phyloP scores from a whole-genome alignment of 1,284 basidiomycete species.

The Irpex lacteus region DNA sequence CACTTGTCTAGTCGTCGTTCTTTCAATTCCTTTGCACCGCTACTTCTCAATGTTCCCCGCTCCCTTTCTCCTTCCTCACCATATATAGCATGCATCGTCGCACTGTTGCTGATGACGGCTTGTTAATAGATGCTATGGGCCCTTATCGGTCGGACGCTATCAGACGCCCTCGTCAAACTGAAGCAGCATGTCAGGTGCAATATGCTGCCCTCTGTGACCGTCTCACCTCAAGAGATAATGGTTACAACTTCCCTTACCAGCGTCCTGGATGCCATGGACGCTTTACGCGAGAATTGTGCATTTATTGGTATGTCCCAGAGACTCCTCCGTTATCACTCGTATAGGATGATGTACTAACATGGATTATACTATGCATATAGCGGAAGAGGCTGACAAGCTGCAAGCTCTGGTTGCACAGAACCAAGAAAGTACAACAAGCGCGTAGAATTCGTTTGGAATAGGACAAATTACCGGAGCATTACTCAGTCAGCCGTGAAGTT shows the following conservation, averaged over 20 bases:
- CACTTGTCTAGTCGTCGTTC: not conserved
- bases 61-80: not conserved
- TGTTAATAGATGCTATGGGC: constrained; percentile 10
- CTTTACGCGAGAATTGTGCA: constrained; percentile 10
- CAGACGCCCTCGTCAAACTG: constrained; percentile 10
- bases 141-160: constrained; percentile 7
- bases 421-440: not conserved
- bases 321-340: not conserved
- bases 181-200: not conserved
- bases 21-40: not conserved
- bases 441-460: not conserved
- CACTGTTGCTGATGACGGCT: too few species aligned
- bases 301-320: constrained; percentile 11
- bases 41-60: not conserved
- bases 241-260: constrained; percentile 15
- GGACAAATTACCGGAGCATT: not conserved
- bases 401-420: constrained; percentile 5
- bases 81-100: not conserved
- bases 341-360: not conserved
- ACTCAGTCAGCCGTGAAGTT: not conserved
- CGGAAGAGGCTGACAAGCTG: constrained; percentile 11
- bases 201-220: constrained; percentile 1
- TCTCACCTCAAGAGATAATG: constrained; percentile 13
- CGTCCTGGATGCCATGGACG: constrained; percentile 18
- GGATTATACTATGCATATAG: not conserved